These are phyloP conservation scores for Dioscorea alata DNA, from an alignment of 106 monocot genomes.

Conservation along the genomic window DNA sequence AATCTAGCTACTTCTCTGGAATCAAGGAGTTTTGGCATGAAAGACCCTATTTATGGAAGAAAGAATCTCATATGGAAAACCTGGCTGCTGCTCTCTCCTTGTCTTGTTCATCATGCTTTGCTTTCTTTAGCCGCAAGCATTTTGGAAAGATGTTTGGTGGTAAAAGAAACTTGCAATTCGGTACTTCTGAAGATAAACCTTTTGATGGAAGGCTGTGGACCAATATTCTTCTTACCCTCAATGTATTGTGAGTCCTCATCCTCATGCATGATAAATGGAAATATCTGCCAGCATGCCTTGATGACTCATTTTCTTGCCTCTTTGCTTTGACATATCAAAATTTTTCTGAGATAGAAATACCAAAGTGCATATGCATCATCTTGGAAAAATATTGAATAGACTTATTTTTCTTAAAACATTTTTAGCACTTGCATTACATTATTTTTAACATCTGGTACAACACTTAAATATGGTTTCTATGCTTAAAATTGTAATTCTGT, in stretches of 20 bases:
- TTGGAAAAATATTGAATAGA: not conserved
- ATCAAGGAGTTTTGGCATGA: conserved; percentile 12
- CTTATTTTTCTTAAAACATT: not conserved
- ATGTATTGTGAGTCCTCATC: conserved; percentile 48
- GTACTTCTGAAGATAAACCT: conserved; percentile 14
- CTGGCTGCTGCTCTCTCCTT: conserved; percentile 19
- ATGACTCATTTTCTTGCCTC: not conserved
- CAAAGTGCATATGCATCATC: not conserved
- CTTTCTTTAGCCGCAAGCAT: conserved; percentile 37
- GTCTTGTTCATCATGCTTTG: conserved; percentile 25
- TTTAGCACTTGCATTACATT: not conserved
- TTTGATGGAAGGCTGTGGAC: conserved; percentile 48
- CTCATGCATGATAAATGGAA: not conserved
- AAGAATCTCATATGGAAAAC: conserved; percentile 14
- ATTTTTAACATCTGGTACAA: not conserved
- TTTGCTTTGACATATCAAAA: not conserved
- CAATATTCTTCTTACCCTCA: conserved; percentile 53
- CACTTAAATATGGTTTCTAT: not conserved
- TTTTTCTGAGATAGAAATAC: not conserved
- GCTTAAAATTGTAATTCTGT: not conserved
- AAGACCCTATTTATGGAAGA: conserved; percentile 10
- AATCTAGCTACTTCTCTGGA: conserved; percentile 12
- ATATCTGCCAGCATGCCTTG: not conserved
- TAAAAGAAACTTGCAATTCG: conserved; percentile 17
- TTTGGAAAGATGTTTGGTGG: conserved; percentile 7